These are phyloP conservation scores for Leptographium flavum DNA, from an alignment of 2,329 filamentous ascomycete species.

Conservation along the genomic window DNA sequence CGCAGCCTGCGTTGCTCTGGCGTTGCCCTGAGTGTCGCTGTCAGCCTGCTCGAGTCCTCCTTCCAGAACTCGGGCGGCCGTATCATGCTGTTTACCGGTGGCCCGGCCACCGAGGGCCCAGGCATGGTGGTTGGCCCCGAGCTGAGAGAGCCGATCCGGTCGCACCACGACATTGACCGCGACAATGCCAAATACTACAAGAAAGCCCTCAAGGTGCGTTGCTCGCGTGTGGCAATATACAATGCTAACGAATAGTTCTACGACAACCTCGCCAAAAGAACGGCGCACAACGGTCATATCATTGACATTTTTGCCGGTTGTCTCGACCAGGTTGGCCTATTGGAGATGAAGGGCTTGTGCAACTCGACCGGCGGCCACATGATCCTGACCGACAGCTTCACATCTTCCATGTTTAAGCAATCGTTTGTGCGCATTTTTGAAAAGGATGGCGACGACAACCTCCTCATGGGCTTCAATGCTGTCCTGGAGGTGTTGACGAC, in stretches of 20 bases:
- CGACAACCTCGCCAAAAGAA: slow-evolving; percentile 82
- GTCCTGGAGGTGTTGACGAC: slow-evolving; percentile 91
- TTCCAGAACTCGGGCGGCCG: slow-evolving; percentile 92
- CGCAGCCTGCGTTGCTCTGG: slow-evolving; percentile 85
- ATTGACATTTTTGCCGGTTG: slow-evolving; percentile 97
- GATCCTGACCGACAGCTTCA: slow-evolving; percentile 96
- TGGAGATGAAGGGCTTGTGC: slow-evolving; percentile 95
- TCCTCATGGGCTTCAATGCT: slow-evolving; percentile 97
- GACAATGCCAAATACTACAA: slow-evolving; percentile 99
- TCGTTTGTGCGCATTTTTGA: slow-evolving; percentile 96
- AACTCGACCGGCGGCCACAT: slow-evolving; percentile 97
- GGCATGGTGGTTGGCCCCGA: slow-evolving; percentile 95
- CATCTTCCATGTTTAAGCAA: slow-evolving; percentile 98
- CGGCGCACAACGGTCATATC: slow-evolving; percentile 91
- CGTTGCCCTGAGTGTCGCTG: slow-evolving; percentile 88
- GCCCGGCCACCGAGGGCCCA: slow-evolving; percentile 87
- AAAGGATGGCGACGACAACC: slow-evolving; percentile 86
- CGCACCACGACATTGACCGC: slow-evolving; percentile 95
- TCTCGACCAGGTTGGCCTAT: slow-evolving; percentile 86
- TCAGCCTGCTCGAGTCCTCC: slow-evolving; percentile 81
- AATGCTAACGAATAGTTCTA: slow-evolving; percentile 74
- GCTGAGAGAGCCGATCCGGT: slow-evolving; percentile 88
- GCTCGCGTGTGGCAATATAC: too few relatives aligned
- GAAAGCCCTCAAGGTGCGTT: slow-evolving; percentile 77
- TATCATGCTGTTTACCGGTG: slow-evolving; percentile 95